These are phyloP conservation scores for Guyanaporus albipodus DNA, from an alignment of 768 basidiomycete species.

Conservation along the genomic window DNA sequence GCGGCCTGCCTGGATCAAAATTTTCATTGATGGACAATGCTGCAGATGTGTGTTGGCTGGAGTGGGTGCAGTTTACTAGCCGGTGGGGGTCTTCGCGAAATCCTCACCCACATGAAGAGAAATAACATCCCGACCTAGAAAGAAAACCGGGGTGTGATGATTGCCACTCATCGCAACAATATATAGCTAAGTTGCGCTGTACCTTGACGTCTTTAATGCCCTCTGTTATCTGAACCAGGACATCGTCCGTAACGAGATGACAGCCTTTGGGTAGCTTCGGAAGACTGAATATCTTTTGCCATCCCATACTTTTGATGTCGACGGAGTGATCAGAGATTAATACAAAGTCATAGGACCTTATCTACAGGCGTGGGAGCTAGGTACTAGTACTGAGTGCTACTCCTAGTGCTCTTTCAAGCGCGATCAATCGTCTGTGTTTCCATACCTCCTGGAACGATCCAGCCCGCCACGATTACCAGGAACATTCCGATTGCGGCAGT, in stretches of 20 bases:
- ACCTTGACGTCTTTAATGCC: conserved; percentile 69
- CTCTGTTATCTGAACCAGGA: conserved; percentile 60
- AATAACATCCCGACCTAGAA: conserved; percentile 79
- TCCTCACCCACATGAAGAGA: conserved; percentile 69
- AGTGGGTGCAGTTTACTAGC: conserved; percentile 28
- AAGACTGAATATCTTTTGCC: conserved; percentile 83
- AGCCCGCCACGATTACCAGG: conserved; percentile 87
- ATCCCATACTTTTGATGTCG: conserved; percentile 55
- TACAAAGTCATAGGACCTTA: no score
- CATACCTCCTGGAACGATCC: conserved; percentile 43
- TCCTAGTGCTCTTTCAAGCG: neutral
- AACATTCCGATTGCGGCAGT: conserved; percentile 86
- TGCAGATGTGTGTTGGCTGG: conserved; percentile 71
- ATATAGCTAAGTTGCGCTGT: conserved; percentile 1
- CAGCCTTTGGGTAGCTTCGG: conserved; percentile 57
- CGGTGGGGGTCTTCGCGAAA: neutral
- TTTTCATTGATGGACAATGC: conserved; percentile 88
- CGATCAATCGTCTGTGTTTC: conserved; percentile 27
- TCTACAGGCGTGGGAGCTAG: neutral
- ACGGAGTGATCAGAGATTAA: neutral
- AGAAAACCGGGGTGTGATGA: neutral
- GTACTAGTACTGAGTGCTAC: neutral
- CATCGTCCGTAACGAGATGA: conserved; percentile 79
- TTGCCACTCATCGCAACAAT: neutral
- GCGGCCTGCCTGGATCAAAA: conserved; percentile 62